phyloP scores from a whole-genome alignment of 305 asterid genomes.

The Plantago lanceolata region DNA sequence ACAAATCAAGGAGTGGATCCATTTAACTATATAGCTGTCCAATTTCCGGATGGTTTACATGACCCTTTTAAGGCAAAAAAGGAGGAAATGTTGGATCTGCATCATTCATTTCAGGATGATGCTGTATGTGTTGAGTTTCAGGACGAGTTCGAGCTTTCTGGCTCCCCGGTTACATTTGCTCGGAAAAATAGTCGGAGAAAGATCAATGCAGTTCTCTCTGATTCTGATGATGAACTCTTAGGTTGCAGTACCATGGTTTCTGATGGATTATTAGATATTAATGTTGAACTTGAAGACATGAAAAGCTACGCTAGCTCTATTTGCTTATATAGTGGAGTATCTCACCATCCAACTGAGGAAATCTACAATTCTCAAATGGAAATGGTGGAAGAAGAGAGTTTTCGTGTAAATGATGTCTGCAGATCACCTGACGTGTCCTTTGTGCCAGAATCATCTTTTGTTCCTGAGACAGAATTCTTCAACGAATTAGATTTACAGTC shows the following conservation, averaged over 20 bases:
- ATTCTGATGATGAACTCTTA: slow-evolving; percentile 65
- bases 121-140: slow-evolving; percentile 43
- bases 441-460: slow-evolving; percentile 63
- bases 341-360: slow-evolving; percentile 33
- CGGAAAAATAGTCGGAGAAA: slow-evolving; percentile 47
- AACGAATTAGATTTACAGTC: slow-evolving; percentile 47
- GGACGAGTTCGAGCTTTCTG: slow-evolving; percentile 39
- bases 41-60: slow-evolving; percentile 27
- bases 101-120: slow-evolving; percentile 39
- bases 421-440: slow-evolving; percentile 37
- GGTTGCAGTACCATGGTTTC: slow-evolving; percentile 36
- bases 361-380: slow-evolving; percentile 32
- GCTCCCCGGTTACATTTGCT: slow-evolving; percentile 57
- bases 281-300: slow-evolving; percentile 34
- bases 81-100: slow-evolving; percentile 62
- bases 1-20: slow-evolving; percentile 34
- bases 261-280: slow-evolving; percentile 30
- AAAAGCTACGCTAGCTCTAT: slow-evolving; percentile 27
- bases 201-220: slow-evolving; percentile 57
- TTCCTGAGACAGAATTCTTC: slow-evolving; percentile 61
- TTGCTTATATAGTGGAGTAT: slow-evolving; percentile 33
- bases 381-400: slow-evolving; percentile 39
- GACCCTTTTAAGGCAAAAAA: slow-evolving; percentile 51
- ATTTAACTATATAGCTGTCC: slow-evolving; percentile 24
- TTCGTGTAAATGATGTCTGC: slow-evolving; percentile 35